A percentile compares a stretch with the other conserved stretches of the same genome.
Conservation (phyloP, 768 basidiomycete genomes). For the Hydnomerulius pinastri region DNA sequence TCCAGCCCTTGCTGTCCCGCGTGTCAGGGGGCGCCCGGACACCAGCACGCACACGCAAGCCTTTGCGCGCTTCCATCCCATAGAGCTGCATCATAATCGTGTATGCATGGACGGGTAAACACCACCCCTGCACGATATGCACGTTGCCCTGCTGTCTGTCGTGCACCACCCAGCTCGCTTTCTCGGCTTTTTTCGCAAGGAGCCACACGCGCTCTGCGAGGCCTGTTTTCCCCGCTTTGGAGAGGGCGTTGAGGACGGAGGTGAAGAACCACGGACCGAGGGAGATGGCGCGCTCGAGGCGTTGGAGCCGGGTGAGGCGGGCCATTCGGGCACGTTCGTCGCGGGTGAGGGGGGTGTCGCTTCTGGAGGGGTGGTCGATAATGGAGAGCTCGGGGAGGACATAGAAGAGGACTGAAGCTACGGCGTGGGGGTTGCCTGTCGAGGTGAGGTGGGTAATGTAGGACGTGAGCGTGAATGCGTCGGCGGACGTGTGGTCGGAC, state of each 20-base stretch:
- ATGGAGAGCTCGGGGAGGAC: conserved; percentile 56
- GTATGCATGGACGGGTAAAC: conserved; percentile 64
- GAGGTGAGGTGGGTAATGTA: conserved; percentile 55
- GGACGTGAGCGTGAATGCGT: conserved; percentile 51
- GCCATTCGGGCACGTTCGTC: conserved; percentile 29
- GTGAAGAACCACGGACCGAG: conserved; percentile 66
- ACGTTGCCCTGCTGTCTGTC: conserved; percentile 20
- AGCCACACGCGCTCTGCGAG: conserved; percentile 67
- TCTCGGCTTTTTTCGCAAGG: conserved; percentile 60
- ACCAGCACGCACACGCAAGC: conserved; percentile 14
- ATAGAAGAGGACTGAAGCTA: conserved; percentile 49
- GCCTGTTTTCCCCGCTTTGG: conserved; percentile 53
- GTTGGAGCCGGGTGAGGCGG: conserved; percentile 28
- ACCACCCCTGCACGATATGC: conserved; percentile 54
- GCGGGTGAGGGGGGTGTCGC: conserved; percentile 23
- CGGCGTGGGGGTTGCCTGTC: conserved; percentile 46
- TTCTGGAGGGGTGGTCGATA: conserved; percentile 42
- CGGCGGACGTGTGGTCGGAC: conserved; percentile 28
- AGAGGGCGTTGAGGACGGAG: conserved; percentile 58
- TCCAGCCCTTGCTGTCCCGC: conserved; percentile 5
- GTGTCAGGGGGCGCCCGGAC: conserved; percentile 1
- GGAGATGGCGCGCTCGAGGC: conserved; percentile 42
- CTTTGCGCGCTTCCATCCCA: conserved; percentile 42
- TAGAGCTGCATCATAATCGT: conserved; percentile 73
- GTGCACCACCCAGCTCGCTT: conserved; percentile 46